Evolutionary conservation across 176 grass and related monocot species (phyloP), one percentile per base, ranked within the genome.

Genomic region (Secale cereale): DNA sequence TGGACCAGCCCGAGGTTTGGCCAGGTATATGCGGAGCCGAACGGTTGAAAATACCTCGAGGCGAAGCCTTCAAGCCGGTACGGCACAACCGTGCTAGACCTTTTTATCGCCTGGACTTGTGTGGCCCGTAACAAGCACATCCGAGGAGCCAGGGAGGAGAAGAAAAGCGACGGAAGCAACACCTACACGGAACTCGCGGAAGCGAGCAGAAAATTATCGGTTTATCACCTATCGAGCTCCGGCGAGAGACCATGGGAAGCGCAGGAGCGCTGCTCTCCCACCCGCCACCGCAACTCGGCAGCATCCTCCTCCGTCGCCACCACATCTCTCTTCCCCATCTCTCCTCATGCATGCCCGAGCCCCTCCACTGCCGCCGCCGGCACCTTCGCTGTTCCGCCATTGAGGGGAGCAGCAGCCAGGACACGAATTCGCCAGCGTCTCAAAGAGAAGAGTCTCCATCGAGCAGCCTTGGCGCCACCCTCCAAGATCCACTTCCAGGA

Each of bases 221-320:
- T 57, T 57, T 57, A 57, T 57, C 52, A 57, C 52, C 19, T 57
- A 57, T 57, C 52, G 19, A 74, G 57, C 81, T 36, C 33, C 74
- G 9, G 79, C 65, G 36, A 30, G 7, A 30, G 57, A 33, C 77
- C 26, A 95, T 95, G 93, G 86, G 90, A 81, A 92, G 88, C 76
- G 81, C 83, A 27, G 87, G 86, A 56, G 29, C 93, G 78, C 81
- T 92, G 78, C 90, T 92, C 13, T 84, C 86, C 36, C 93, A 81
- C 59, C 76, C 33, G 45, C 80, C 46, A 15, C 90, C 70, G 31
- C 85, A 88, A 68, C 29, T 86, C 5, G 76, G 85, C 70, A 78
- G 79, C 79, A 48, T 74, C 63, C 71, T 85, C 14, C 37, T 52
- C 63, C 70, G 70, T 22, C 79, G 25, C 41, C 48, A 74, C 36